Evolutionary conservation across 2,329 filamentous ascomycete species (phyloP).

Genomic region (Colletotrichum sp.): DNA sequence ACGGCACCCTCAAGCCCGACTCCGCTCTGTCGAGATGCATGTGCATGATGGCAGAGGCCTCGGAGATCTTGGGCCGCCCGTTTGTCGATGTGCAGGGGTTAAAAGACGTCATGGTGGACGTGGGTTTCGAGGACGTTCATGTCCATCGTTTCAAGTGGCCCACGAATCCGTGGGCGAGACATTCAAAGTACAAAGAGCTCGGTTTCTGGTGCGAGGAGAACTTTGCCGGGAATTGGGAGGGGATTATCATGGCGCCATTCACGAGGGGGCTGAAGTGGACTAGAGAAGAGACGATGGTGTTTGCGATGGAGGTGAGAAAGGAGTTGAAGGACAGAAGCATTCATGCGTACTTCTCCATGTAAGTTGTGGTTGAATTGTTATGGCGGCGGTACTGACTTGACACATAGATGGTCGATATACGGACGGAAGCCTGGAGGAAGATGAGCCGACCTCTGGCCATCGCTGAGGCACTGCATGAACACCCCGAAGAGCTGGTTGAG

Average conservation of each 20-base stretch:
- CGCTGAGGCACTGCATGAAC: neutral
- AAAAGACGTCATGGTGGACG: conserved; percentile 46
- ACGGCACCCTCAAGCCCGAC: conserved; percentile 36
- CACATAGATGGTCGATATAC: neutral
- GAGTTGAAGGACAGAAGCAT: conserved; percentile 26
- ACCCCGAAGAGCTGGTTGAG: neutral
- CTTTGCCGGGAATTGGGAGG: neutral
- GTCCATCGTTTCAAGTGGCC: conserved; percentile 55
- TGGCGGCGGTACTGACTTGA: neutral
- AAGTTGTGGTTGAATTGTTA: neutral
- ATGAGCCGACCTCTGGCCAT: neutral
- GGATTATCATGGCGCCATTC: conserved; percentile 22
- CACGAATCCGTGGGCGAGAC: conserved; percentile 54
- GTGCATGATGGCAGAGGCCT: conserved; percentile 37
- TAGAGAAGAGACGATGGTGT: neutral
- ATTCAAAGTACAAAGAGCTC: conserved; percentile 54
- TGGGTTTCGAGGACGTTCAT: conserved; percentile 57
- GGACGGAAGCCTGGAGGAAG: neutral
- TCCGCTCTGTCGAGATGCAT: conserved; percentile 34
- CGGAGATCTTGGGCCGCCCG: conserved; percentile 36
- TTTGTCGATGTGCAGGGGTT: conserved; percentile 44
- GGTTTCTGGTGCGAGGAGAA: conserved; percentile 32
- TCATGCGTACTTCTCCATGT: conserved; percentile 37
- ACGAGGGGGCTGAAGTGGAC: conserved; percentile 3
- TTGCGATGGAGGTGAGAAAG: conserved; percentile 12